phyloP scores from a whole-genome alignment of 805 yeast genomes.

The Hanseniaspora lindneri region DNA sequence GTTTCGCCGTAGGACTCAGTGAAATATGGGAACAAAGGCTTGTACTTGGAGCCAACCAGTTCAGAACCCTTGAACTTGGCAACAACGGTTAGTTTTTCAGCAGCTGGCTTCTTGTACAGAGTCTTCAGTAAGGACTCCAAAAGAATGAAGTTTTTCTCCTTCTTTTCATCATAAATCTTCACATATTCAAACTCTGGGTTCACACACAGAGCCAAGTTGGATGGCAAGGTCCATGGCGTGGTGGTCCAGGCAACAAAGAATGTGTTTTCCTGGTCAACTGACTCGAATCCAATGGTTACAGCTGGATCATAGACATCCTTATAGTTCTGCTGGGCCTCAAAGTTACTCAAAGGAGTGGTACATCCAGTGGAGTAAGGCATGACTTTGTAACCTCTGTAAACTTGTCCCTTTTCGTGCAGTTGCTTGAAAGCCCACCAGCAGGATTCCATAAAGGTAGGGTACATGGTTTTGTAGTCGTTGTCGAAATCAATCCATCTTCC shows the following conservation, averaged over 20 bases:
- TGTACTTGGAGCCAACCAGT: conserved; percentile 66
- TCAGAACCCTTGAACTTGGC: conserved; percentile 71
- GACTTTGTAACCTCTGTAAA: conserved; percentile 89
- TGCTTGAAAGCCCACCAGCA: conserved; percentile 98
- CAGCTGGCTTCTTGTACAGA: conserved; percentile 86
- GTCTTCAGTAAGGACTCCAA: conserved; percentile 72
- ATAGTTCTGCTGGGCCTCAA: conserved; percentile 97
- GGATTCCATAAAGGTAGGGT: conserved; percentile 94
- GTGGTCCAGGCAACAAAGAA: conserved; percentile 96
- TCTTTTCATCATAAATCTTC: conserved; percentile 82
- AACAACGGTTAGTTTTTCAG: conserved; percentile 73
- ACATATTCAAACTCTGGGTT: conserved; percentile 83
- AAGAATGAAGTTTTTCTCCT: conserved; percentile 67
- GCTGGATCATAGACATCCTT: conserved; percentile 97
- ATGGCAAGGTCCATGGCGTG: conserved; percentile 98
- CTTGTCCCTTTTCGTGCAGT: conserved; percentile 71
- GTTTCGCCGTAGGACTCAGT: conserved; percentile 58
- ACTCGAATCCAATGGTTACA: conserved; percentile 79
- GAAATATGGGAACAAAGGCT: conserved; percentile 75
- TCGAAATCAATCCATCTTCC: conserved; percentile 99
- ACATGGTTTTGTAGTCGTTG: conserved; percentile 92
- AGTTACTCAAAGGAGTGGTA: conserved; percentile 91
- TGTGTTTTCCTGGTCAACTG: conserved; percentile 68
- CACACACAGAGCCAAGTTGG: conserved; percentile 84
- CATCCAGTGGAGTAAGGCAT: conserved; percentile 99